Percentiles rank a stretch among this genome's conserved stretches.
These are phyloP conservation scores for Pleurotus platypus DNA, from an alignment of 768 basidiomycete species.

Conservation along the genomic window DNA sequence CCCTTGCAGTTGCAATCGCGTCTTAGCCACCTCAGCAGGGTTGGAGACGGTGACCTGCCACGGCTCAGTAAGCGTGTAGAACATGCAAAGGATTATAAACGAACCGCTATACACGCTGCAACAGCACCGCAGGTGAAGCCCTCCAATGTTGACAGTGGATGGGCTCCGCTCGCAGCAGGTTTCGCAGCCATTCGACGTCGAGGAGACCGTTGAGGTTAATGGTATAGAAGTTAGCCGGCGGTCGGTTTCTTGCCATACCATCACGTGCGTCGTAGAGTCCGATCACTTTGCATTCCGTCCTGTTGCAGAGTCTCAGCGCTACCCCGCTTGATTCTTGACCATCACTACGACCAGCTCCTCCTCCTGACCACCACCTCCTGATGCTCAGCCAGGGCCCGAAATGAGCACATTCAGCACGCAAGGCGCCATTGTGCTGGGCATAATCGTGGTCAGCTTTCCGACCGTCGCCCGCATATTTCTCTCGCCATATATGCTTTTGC, in stretches of 20 bases:
- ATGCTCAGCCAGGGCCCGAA: background rate
- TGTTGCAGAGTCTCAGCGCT: background rate
- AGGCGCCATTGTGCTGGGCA: slow-evolving; percentile 52
- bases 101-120: slow-evolving; percentile 88
- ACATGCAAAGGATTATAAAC: slow-evolving; percentile 22
- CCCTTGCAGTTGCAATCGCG: slow-evolving; percentile 93
- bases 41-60: slow-evolving; percentile 75
- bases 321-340: background rate
- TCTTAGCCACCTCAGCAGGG: slow-evolving; percentile 86
- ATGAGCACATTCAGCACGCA: slow-evolving; percentile 43
- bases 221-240: background rate
- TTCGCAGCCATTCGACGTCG: slow-evolving; percentile 10
- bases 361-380: background rate
- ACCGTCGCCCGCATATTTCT: slow-evolving; percentile 51
- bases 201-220: too few relatives aligned
- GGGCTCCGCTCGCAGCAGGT: slow-evolving; percentile 13
- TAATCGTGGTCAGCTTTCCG: slow-evolving; percentile 58
- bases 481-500: slow-evolving; percentile 60
- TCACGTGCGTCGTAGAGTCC: background rate
- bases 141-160: slow-evolving; percentile 62
- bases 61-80: too few relatives aligned
- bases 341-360: background rate
- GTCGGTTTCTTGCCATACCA: too few relatives aligned
- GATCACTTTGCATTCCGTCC: background rate
- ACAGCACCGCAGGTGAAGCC: slow-evolving; percentile 87